A percentile compares a stretch with the other conserved stretches of the same genome.
Conservation (phyloP, 2,329 filamentous ascomycete genomes). For the Xylariaceae sp. region DNA sequence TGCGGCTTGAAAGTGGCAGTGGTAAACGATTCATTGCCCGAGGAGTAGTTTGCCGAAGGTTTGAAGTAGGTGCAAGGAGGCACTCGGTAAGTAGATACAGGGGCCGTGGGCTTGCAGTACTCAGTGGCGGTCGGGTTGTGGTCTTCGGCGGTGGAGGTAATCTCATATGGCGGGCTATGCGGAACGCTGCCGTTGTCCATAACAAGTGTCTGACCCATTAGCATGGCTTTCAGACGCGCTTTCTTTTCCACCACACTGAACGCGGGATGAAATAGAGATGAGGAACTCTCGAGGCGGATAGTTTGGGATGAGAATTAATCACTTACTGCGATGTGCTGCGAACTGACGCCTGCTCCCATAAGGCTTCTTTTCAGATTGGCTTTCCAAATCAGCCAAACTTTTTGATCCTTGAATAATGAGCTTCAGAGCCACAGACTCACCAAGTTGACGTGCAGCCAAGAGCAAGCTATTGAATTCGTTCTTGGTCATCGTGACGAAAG, state of each 20-base stretch:
- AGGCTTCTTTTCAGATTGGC: slow-evolving; percentile 48
- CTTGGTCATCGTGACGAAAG: slow-evolving; percentile 49
- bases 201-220: slow-evolving; percentile 19
- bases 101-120: neutral
- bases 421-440: slow-evolving; percentile 33
- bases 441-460: slow-evolving; percentile 48
- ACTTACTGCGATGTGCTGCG: slow-evolving; percentile 45
- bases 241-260: neutral
- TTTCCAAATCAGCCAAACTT: slow-evolving; percentile 21
- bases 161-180: neutral
- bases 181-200: slow-evolving; percentile 12
- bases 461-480: slow-evolving; percentile 60
- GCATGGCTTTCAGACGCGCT: neutral
- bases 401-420: too few relatives aligned
- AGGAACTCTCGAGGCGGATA: slow-evolving; percentile 17
- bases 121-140: slow-evolving; percentile 7
- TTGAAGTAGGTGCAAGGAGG: slow-evolving; percentile 4
- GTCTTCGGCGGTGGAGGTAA: neutral
- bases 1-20: slow-evolving; percentile 4
- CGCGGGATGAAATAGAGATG: neutral
- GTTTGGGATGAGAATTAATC: neutral
- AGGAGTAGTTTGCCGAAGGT: neutral
- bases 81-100: slow-evolving; percentile 3
- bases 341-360: slow-evolving; percentile 43
- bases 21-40: slow-evolving; percentile 5